Conservation (phyloP, 2,329 filamentous ascomycete species). For the Fusarium praegraminearum region DNA sequence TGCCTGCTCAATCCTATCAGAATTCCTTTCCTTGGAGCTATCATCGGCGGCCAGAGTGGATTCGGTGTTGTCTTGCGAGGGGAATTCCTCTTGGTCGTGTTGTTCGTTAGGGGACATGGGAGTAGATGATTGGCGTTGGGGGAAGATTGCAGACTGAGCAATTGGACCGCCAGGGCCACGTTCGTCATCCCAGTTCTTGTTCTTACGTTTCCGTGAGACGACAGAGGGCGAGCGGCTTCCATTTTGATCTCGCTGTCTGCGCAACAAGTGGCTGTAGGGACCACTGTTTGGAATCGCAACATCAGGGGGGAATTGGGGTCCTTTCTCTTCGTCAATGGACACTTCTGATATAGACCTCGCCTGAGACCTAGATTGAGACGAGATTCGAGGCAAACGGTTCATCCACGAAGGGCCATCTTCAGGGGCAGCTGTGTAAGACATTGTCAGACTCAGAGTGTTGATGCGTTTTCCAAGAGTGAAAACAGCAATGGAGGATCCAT, state of each 20-base stretch:
- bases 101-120: slow-evolving; percentile 38
- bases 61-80: slow-evolving; percentile 51
- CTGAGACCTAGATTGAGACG: slow-evolving; percentile 79
- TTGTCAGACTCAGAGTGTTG: slow-evolving; percentile 93
- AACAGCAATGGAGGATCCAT: slow-evolving; percentile 97
- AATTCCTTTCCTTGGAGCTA: slow-evolving; percentile 50
- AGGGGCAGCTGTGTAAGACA: slow-evolving; percentile 93
- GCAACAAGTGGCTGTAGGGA: slow-evolving; percentile 70
- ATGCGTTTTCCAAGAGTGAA: slow-evolving; percentile 98
- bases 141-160: slow-evolving; percentile 88
- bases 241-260: slow-evolving; percentile 84
- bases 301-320: slow-evolving; percentile 73
- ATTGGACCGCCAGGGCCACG: slow-evolving; percentile 87
- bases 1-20: slow-evolving; percentile 43
- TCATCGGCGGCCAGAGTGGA: slow-evolving; percentile 52
- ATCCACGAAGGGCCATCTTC: slow-evolving; percentile 95
- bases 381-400: slow-evolving; percentile 83
- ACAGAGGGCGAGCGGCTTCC: slow-evolving; percentile 70
- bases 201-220: slow-evolving; percentile 71
- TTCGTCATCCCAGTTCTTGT: slow-evolving; percentile 77
- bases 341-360: slow-evolving; percentile 86
- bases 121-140: slow-evolving; percentile 59
- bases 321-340: slow-evolving; percentile 74
- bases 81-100: slow-evolving; percentile 48
- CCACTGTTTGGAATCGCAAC: slow-evolving; percentile 77